phyloP scores from a whole-genome alignment of 2,329 filamentous ascomycete genomes.

The Grosmannia clavigera region DNA sequence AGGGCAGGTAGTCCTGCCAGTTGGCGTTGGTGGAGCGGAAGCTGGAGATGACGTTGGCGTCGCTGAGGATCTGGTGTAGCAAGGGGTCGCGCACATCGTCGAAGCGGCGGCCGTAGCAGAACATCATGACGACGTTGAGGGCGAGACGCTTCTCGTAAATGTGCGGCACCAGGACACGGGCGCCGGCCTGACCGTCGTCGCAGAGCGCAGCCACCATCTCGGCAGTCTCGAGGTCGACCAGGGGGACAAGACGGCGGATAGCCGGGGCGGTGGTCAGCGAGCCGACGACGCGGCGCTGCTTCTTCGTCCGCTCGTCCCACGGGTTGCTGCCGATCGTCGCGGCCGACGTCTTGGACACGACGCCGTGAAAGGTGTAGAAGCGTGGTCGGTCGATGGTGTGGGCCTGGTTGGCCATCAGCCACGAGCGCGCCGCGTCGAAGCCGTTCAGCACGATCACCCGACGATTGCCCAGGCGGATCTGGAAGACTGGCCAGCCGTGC shows the following conservation, averaged over 20 bases:
- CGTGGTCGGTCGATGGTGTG: neutral
- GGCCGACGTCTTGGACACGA: slow-evolving; percentile 1
- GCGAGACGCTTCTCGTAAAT: slow-evolving; percentile 3
- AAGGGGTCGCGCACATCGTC: neutral
- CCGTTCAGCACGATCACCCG: slow-evolving; percentile 1
- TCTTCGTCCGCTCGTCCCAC: slow-evolving; percentile 2
- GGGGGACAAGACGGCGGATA: neutral
- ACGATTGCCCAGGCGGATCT: slow-evolving; percentile 2
- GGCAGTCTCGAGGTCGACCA: slow-evolving; percentile 3
- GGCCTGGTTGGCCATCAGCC: slow-evolving; percentile 3
- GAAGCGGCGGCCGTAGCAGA: slow-evolving; percentile 4
- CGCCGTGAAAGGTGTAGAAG: slow-evolving; percentile 6
- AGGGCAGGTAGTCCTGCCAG: slow-evolving; percentile 1
- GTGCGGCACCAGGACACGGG: neutral
- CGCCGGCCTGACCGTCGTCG: neutral
- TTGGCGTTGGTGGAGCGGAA: slow-evolving; percentile 4
- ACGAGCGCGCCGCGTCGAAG: neutral
- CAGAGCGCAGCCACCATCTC: neutral
- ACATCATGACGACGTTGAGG: slow-evolving; percentile 4
- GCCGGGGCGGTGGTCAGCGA: slow-evolving; percentile 1
- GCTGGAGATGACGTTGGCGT: neutral
- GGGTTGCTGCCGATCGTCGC: slow-evolving; percentile 2
- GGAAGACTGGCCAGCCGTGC: slow-evolving; percentile 4
- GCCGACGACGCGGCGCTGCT: slow-evolving; percentile 3
- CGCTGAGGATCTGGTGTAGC: slow-evolving; percentile 1